phyloP scores from a whole-genome alignment of 352 stramenopile species.

The Globisporangium splendens region DNA sequence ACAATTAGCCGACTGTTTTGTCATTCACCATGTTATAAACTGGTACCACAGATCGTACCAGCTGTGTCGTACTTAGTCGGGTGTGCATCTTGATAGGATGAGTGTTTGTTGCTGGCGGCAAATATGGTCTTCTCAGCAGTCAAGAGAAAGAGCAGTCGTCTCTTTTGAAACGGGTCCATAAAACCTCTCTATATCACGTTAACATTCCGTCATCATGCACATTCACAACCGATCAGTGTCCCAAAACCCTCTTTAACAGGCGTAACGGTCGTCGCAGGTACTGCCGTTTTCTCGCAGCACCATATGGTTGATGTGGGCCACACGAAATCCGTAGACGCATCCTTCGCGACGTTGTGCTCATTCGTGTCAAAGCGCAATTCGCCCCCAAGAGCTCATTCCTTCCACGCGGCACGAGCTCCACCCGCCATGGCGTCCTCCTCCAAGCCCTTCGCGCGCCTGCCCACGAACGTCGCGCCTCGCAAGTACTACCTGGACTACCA shows the following conservation, averaged over 20 bases:
- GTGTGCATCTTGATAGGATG: not conserved
- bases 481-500: constrained; percentile 82
- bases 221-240: too few species aligned
- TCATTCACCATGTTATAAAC: too few species aligned
- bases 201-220: too few species aligned
- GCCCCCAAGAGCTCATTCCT: not conserved
- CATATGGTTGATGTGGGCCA: not conserved
- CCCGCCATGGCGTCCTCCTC: constrained; percentile 4
- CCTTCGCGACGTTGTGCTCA: too few species aligned
- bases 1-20: too few species aligned
- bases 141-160: constrained; percentile 5
- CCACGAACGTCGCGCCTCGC: constrained; percentile 44
- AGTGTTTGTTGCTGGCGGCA: not conserved
- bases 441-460: constrained; percentile 66
- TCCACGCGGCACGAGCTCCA: too few species aligned
- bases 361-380: too few species aligned
- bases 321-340: not conserved
- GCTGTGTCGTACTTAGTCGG: not conserved
- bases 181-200: not conserved
- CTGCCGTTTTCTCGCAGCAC: not conserved
- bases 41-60: not conserved
- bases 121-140: not conserved
- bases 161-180: constrained; percentile 1
- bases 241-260: not conserved
- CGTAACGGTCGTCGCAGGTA: not conserved